These are phyloP conservation scores for Domatiomyces globalis DNA, from an alignment of 2,329 filamentous ascomycete genomes.

Conservation along the genomic window DNA sequence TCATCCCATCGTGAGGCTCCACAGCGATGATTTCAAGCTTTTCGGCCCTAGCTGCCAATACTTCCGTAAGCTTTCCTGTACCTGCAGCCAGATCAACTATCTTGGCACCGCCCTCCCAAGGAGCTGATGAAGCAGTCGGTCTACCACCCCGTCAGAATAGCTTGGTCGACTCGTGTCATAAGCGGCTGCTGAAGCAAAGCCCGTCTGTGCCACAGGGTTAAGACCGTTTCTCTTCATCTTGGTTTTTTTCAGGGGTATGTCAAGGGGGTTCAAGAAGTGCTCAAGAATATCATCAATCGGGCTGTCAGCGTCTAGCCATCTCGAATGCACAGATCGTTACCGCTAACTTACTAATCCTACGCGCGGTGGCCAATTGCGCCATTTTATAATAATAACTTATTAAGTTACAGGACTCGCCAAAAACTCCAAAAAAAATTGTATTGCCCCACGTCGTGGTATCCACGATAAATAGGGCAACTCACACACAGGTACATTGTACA, in stretches of 20 bases:
- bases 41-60: constrained; percentile 45
- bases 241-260: not conserved
- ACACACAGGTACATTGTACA: too few species aligned
- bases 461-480: too few species aligned
- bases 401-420: too few species aligned
- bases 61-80: constrained; percentile 56
- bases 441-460: too few species aligned
- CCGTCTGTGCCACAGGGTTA: constrained; percentile 26
- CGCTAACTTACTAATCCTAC: too few species aligned
- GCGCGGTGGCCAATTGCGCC: too few species aligned
- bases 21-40: constrained; percentile 47
- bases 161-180: constrained; percentile 58
- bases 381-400: too few species aligned
- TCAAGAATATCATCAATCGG: too few species aligned
- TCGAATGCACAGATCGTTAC: too few species aligned
- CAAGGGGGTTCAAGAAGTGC: too few species aligned
- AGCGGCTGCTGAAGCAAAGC: constrained; percentile 48
- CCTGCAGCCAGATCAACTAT: constrained; percentile 51
- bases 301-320: too few species aligned
- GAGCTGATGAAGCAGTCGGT: constrained; percentile 43
- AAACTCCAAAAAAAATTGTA: too few species aligned
- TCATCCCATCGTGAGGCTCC: constrained; percentile 54
- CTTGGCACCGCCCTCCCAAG: constrained; percentile 28
- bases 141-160: constrained; percentile 46
- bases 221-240: constrained; percentile 5